Evolutionary conservation across 2,329 filamentous ascomycete species (phyloP), one percentile per base, ranked within the genome.

Genomic region (Ophiostoma angusticollis): DNA sequence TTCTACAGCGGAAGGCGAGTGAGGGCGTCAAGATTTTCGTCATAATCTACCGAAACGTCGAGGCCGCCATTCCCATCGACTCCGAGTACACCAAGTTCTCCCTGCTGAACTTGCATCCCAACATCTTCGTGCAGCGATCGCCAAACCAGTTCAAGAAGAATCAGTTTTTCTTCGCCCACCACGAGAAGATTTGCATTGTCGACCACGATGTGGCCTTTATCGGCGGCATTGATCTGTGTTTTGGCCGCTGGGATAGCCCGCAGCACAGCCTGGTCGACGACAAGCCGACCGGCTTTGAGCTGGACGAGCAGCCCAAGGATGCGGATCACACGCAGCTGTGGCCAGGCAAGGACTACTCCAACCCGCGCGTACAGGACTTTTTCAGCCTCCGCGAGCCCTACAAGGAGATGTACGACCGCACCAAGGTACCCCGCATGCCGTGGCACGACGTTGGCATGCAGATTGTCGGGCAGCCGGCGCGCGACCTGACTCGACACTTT

Each of bases 381-480:
- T 95, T 85, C 64, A 77, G 79, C 42, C 72, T 98, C 19, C 81
- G 91, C 54, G 85, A 93, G 57, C 91, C 91, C 2, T 96, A 96
- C 52, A 91, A 94, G 54, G 91, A 98, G 59, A 96, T 96, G 91
- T 98, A 96, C 53, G 85, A 96, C 58, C 80, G 91, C 40, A 80
- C 76, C 44, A 82, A 82, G 55, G 74, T 89, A 14, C 86, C 91
- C 2, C 71, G 91, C 45, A 98, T 96, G 91, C 89, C 91, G 2
- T 98, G 91, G 91, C 91, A 98, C 53, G 91, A 98, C 57, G 86
- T 98, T 45, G 78, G 81, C 3, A 96, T 98, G 91, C 91, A 96
- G 58, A 80, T 98, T 30, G 86, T 96, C 31, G 91, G 91, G 4
- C 91, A 96, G 56, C 91, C 91, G 3, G 89, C 91, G 11, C 75